Evolutionary conservation across 148 eudicot genomes (phyloP), one percentile per base, ranked within the genome.

Genomic region (Persicaria maculosa): DNA sequence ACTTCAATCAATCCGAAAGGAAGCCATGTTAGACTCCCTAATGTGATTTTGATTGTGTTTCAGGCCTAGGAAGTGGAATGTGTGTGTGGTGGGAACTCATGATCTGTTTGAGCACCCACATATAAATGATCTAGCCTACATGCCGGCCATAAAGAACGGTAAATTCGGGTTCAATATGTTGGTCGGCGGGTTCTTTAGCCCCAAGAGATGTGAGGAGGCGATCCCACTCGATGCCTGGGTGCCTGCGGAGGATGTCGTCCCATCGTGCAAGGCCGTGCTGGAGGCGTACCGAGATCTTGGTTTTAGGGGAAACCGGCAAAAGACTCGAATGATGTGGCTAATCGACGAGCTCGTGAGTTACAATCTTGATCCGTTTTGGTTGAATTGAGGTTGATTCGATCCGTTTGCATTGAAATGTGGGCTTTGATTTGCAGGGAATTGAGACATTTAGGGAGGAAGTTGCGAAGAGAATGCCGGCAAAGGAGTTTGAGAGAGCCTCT

Each of bases 1-100:
- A 57, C 3, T 19, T 19, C 40, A 31, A 31, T 19, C 40, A 31
- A 31, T 31, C 40, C 40, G 40, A 31, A 31, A 31, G 40, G 40
- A 31, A 31, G 40, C 40, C 40, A 31, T 31, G 40, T 31, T 31
- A 31, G 40, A 31, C 0, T 4, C 3, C 20, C 4, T 62, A 44
- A 11, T 64, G 0, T 50, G 43, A 25, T 72, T 3, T 7, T 46
- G 36, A 67, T 43, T 12, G 45, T 43, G 20, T 62, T 58, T 68
- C 82, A 95, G 98, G 89, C 98, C 98, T 20, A 87, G 98, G 87
- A 95, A 92, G 83, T 95, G 98, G 98, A 95, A 95, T 81, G 96
- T 88, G 80, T 92, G 93, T 70, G 98, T 95, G 5, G 84, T 95
- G 59, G 98, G 98, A 4, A 88, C 98, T 16, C 97, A 95, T 67